Conservation (phyloP, 2,329 filamentous ascomycete genomes). For the Hirsutella minnesotensis region DNA sequence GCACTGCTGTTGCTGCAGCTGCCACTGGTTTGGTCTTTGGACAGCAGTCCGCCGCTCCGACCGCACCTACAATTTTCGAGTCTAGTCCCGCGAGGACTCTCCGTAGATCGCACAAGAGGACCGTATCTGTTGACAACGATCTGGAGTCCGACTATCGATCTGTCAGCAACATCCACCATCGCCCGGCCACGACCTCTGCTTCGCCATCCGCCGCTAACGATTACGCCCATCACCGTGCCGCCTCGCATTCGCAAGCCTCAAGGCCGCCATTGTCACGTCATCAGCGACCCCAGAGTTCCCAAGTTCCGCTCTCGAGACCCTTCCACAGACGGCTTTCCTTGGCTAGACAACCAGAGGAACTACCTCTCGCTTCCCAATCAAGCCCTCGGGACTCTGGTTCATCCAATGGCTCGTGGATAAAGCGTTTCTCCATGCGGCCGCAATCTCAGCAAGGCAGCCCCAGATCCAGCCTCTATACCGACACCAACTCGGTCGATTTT, state of each 20-base stretch:
- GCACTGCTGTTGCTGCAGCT: constrained; percentile 49
- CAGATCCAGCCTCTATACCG: constrained; percentile 51
- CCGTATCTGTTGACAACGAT: constrained; percentile 22
- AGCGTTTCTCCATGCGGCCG: constrained; percentile 55
- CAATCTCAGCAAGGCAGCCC: constrained; percentile 51
- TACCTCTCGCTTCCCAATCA: constrained; percentile 15
- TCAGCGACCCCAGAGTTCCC: constrained; percentile 25
- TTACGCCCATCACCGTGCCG: constrained; percentile 16
- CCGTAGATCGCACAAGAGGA: constrained; percentile 16
- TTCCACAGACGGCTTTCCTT: constrained; percentile 30
- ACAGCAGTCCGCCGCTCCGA: constrained; percentile 23
- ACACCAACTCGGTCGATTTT: constrained; percentile 52
- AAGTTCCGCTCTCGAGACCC: constrained; percentile 27
- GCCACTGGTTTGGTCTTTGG: constrained; percentile 48
- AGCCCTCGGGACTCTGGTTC: constrained; percentile 44
- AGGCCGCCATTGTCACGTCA: constrained; percentile 25
- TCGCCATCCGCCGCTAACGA: constrained; percentile 18
- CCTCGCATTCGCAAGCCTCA: constrained; percentile 19
- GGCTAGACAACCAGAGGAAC: constrained; percentile 25
- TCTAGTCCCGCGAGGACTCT: constrained; percentile 9
- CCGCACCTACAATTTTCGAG: constrained; percentile 24
- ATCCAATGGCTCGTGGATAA: constrained; percentile 59
- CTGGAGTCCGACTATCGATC: constrained; percentile 15
- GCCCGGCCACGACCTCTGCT: constrained; percentile 32
- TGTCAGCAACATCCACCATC: constrained; percentile 16